phyloP scores from a whole-genome alignment of 2,329 filamentous ascomycete species.

The Curvularia sp. region DNA sequence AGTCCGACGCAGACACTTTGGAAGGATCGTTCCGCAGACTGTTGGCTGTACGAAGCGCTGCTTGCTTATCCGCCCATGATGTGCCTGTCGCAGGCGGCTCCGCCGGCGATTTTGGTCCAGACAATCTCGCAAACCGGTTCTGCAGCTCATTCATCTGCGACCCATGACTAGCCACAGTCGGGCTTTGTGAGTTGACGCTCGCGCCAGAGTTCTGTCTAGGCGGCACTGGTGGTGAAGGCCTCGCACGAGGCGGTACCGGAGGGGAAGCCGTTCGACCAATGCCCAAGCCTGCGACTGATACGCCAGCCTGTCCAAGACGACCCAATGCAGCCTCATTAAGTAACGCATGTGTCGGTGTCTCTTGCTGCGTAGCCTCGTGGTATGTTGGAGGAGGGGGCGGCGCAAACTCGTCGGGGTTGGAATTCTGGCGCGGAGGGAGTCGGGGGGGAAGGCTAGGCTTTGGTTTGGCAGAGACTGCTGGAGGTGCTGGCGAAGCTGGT shows the following conservation, averaged over 20 bases:
- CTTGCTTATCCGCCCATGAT: constrained; percentile 68
- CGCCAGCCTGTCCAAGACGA: constrained; percentile 74
- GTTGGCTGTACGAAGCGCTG: constrained; percentile 67
- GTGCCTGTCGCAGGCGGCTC: constrained; percentile 59
- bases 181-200: constrained; percentile 27
- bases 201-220: constrained; percentile 32
- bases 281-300: constrained; percentile 79
- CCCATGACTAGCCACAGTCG: constrained; percentile 30
- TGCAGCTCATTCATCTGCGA: constrained; percentile 71
- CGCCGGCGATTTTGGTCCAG: constrained; percentile 43
- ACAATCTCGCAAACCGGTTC: constrained; percentile 64
- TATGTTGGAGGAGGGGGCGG: constrained; percentile 59
- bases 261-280: constrained; percentile 63
- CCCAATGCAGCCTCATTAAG: constrained; percentile 68
- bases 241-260: constrained; percentile 39
- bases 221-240: constrained; percentile 38
- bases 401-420: constrained; percentile 56
- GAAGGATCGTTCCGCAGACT: constrained; percentile 67
- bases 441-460: constrained; percentile 70
- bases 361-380: constrained; percentile 49
- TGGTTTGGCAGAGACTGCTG: constrained; percentile 46
- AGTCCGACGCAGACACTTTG: constrained; percentile 67
- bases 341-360: constrained; percentile 46
- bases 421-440: constrained; percentile 72
- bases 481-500: constrained; percentile 33